A percentile compares a stretch with the other conserved stretches of the same genome.
phyloP scores from a whole-genome alignment of 345 rosid species.

The Citrus maxima region DNA sequence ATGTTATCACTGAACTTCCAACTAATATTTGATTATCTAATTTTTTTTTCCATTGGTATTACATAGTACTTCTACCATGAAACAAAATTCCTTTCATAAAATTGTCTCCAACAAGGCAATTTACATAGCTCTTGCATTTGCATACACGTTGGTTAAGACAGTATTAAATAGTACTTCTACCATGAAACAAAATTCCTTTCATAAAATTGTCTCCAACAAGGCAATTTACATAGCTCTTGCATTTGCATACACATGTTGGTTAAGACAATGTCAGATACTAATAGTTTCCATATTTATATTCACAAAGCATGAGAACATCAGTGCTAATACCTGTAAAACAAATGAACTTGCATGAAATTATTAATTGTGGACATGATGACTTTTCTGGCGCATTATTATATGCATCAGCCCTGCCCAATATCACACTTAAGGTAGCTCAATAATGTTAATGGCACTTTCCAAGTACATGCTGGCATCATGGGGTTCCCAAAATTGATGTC shows the following conservation, averaged over 20 bases:
- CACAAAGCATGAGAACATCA: background rate
- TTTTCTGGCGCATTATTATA: background rate
- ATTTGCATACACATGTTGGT: background rate
- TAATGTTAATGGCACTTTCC: background rate
- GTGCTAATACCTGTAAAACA: background rate
- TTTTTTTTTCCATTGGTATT: background rate
- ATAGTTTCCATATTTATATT: background rate
- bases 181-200: background rate
- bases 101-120: background rate
- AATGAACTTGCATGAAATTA: background rate
- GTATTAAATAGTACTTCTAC: background rate
- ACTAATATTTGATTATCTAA: background rate
- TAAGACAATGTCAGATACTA: background rate
- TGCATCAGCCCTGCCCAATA: background rate
- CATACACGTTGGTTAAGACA: background rate
- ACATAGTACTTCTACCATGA: background rate
- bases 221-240: background rate
- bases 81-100: background rate
- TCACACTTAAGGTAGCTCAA: background rate
- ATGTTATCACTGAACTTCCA: constrained; percentile 4
- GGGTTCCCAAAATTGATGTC: background rate
- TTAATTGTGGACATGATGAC: background rate
- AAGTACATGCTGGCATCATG: background rate
- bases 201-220: background rate
- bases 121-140: background rate